Conservation (phyloP, 331 rosid genomes). For the Quercus tomentella region DNA sequence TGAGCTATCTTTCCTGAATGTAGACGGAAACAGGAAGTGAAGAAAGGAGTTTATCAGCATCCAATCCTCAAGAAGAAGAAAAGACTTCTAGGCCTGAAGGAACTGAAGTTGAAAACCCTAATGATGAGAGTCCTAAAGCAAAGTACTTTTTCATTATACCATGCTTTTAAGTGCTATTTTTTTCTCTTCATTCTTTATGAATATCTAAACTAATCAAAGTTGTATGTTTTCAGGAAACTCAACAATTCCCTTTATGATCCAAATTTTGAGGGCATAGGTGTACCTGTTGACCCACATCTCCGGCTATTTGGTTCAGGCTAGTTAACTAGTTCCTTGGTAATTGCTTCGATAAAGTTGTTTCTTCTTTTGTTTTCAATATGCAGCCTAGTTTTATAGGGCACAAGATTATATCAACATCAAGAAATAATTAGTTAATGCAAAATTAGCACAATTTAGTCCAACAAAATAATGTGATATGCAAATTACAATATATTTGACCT, state of each 20-base stretch:
- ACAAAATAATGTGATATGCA: too few species aligned
- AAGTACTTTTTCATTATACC: neutral
- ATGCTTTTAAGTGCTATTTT: neutral
- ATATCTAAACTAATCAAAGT: neutral
- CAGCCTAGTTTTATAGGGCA: too few species aligned
- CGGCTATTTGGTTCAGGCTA: conserved; percentile 16
- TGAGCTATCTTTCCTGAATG: neutral
- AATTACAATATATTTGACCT: neutral
- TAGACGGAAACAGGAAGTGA: neutral
- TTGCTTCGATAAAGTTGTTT: neutral
- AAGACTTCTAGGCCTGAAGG: neutral
- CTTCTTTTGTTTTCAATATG: neutral
- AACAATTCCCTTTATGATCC: conserved; percentile 24
- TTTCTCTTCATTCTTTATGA: neutral
- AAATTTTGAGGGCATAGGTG: conserved; percentile 8
- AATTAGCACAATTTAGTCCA: too few species aligned
- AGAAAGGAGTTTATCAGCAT: neutral
- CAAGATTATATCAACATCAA: too few species aligned
- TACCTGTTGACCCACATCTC: conserved; percentile 30
- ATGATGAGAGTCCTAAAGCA: neutral
- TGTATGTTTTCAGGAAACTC: neutral
- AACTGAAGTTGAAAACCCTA: neutral
- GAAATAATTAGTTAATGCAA: too few species aligned
- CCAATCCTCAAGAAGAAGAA: neutral
- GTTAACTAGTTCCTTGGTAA: neutral